These are phyloP conservation scores for Schwanniomyces yamadae DNA, from an alignment of 805 yeast species.

Conservation along the genomic window DNA sequence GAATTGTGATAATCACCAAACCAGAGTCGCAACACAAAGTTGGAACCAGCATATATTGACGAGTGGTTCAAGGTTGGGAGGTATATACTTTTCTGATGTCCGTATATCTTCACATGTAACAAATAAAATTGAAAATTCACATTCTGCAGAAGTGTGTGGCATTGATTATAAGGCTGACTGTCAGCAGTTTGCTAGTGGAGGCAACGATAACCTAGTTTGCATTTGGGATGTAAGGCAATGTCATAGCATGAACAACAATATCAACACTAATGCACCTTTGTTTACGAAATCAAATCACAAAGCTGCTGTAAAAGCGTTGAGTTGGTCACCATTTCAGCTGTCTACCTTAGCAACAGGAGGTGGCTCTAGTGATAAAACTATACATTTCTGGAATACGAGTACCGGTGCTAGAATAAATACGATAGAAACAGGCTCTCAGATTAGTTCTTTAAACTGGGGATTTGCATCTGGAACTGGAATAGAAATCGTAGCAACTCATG, in stretches of 20 bases:
- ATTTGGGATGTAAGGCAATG: conserved; percentile 81
- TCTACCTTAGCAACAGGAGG: conserved; percentile 95
- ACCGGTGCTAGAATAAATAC: conserved; percentile 85
- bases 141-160: conserved; percentile 91
- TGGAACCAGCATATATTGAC: conserved; percentile 84
- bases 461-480: conserved; percentile 65
- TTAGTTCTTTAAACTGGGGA: conserved; percentile 93
- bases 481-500: conserved; percentile 93
- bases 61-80: conserved; percentile 86
- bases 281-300: conserved; percentile 77
- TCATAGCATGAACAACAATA: conserved; percentile 26
- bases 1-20: conserved; percentile 57
- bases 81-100: conserved; percentile 85
- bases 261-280: conserved; percentile 46
- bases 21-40: conserved; percentile 77
- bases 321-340: conserved; percentile 89
- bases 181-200: conserved; percentile 82
- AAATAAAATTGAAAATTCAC: conserved; percentile 49
- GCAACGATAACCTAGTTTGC: conserved; percentile 89
- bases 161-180: conserved; percentile 85
- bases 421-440: conserved; percentile 90
- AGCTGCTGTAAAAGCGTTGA: conserved; percentile 93
- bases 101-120: conserved; percentile 77
- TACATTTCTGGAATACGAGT: conserved; percentile 93
- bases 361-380: conserved; percentile 83